phyloP scores from a whole-genome alignment of 164 flowering plant species.

The Macadamia tetraphylla region DNA sequence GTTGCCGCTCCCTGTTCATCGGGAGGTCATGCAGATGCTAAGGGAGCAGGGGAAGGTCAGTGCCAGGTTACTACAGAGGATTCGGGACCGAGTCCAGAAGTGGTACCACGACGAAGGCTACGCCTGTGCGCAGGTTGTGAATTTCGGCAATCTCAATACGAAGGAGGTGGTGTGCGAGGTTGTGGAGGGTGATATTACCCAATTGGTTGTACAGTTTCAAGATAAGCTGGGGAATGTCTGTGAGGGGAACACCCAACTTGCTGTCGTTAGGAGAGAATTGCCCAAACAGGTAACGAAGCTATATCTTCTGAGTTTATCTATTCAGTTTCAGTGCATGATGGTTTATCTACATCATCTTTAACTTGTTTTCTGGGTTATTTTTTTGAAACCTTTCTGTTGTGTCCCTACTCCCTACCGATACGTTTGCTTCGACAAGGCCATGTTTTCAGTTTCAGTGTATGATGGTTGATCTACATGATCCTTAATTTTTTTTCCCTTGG shows the following conservation, averaged over 20 bases:
- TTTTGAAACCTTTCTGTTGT: too few species aligned
- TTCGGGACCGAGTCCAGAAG: slow-evolving; percentile 88
- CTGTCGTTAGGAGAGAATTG: slow-evolving; percentile 73
- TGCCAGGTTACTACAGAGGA: slow-evolving; percentile 82
- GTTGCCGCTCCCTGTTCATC: slow-evolving; percentile 49
- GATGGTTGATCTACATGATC: not conserved
- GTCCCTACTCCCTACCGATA: too few species aligned
- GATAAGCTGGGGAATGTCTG: slow-evolving; percentile 95
- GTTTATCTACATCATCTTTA: too few species aligned
- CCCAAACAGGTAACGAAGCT: slow-evolving; percentile 60
- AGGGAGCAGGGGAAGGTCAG: slow-evolving; percentile 68
- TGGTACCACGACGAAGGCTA: slow-evolving; percentile 99
- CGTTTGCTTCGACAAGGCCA: too few species aligned
- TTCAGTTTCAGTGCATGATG: not conserved
- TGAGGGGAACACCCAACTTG: slow-evolving; percentile 75
- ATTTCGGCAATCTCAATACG: slow-evolving; percentile 94
- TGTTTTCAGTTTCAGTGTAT: not conserved
- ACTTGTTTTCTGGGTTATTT: too few species aligned
- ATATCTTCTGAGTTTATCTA: not conserved
- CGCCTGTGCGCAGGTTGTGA: slow-evolving; percentile 93
- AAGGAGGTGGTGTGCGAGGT: slow-evolving; percentile 96
- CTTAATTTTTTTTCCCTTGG: not conserved
- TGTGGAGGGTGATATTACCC: slow-evolving; percentile 94
- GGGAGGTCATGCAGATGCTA: slow-evolving; percentile 64
- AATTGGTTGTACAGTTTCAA: slow-evolving; percentile 69